Evolutionary conservation across 495 filamentous ascomycete genomes (phyloP).

Genomic region (Halenospora varia): DNA sequence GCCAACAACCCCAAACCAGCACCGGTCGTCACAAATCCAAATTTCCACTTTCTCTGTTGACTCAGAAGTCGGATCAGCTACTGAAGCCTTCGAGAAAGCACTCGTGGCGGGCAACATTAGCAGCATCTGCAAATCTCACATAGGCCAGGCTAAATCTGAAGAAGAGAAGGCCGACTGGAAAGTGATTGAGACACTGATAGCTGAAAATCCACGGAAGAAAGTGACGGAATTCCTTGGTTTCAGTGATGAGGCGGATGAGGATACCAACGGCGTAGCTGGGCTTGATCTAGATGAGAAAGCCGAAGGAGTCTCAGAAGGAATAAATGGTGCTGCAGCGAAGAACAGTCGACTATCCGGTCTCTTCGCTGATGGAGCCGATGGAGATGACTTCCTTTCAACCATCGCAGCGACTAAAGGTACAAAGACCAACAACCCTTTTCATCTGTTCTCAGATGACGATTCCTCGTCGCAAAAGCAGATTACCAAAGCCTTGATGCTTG

Average conservation of each 20-base stretch:
- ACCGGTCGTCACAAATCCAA: slow-evolving; percentile 68
- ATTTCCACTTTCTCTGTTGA: slow-evolving; percentile 89
- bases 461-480: slow-evolving; percentile 80
- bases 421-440: slow-evolving; percentile 83
- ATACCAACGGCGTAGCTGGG: slow-evolving; percentile 36
- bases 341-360: slow-evolving; percentile 59
- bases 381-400: slow-evolving; percentile 74
- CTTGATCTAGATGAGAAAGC: slow-evolving; percentile 28
- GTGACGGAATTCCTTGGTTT: slow-evolving; percentile 88
- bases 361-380: slow-evolving; percentile 68
- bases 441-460: slow-evolving; percentile 48
- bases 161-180: slow-evolving; percentile 95
- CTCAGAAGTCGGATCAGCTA: slow-evolving; percentile 75
- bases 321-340: slow-evolving; percentile 38
- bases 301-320: neutral
- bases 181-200: slow-evolving; percentile 83
- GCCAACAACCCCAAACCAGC: slow-evolving; percentile 52
- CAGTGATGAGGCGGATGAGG: slow-evolving; percentile 50
- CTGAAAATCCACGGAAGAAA: slow-evolving; percentile 72
- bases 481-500: slow-evolving; percentile 81
- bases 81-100: slow-evolving; percentile 80
- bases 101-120: slow-evolving; percentile 72
- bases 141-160: slow-evolving; percentile 67
- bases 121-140: slow-evolving; percentile 76
- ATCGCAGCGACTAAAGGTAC: slow-evolving; percentile 73